Base-by-base conservation (phyloP, 768 basidiomycete genomes). In the Naganishia randhawae region DNA sequence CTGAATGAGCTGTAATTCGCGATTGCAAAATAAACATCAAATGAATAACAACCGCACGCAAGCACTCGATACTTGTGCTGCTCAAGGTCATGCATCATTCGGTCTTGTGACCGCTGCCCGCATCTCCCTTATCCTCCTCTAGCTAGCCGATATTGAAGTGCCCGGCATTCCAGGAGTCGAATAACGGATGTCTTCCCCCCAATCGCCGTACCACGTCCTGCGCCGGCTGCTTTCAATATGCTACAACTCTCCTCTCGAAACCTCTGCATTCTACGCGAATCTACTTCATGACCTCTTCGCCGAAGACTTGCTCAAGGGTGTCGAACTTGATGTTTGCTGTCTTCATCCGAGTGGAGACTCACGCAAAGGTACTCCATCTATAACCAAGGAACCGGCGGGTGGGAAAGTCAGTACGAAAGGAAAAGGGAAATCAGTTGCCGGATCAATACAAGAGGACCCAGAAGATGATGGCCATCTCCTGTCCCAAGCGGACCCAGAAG, bases 201-300 rank as follows among this genome's bases (percentile, higher is more conserved):
- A 54, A 19, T 55, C 69, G 11, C 69, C 66, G 39, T 63, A 66
- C 50, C 69, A 70, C 69, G 41, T 64, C 65, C 63, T 63, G 7
- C 63, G 61, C 41, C 64, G 69, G 4, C 57, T 70, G 27, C 35
- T 70, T 48, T 70, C 69, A 14, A 55, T 70, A 25, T 55, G 51
- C 33, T 67, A 70, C 61, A 66, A 66, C 50, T 66, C 69, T 0
- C 50, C 69, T 7, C 39, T 65, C 50, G 35, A 54, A 50, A 62
- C 69, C n/a, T 50, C 69, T 17, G 52, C 54, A 14, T 70, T 66
- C 57, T 70, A 66, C 51, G 42, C 69, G 16, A 57, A 41, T 35
- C 25, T 70, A 6, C 55, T 70, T 17, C 50, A 52, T 27, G 54
- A 65, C n/a, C 61, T 70, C 11, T 70, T 61, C 42, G 50, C 57